Evolutionary conservation across 2,329 filamentous ascomycete genomes (phyloP).

Genomic region (Colletotrichum siamense): DNA sequence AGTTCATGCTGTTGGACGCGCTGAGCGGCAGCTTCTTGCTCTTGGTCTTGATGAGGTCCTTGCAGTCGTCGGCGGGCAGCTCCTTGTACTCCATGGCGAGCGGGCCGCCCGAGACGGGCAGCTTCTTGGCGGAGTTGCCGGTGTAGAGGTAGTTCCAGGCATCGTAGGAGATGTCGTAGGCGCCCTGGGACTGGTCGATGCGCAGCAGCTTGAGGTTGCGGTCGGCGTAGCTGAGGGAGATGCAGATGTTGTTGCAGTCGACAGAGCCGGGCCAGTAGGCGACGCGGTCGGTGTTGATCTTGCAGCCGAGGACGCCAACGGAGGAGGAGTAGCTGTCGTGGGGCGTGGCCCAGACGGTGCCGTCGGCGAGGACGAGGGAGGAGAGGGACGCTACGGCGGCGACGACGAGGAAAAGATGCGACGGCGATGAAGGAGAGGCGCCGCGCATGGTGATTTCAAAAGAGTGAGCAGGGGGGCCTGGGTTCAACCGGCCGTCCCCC

Average conservation of each 20-base stretch:
- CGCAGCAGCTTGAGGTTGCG: conserved; percentile 29
- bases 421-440: conserved; percentile 12
- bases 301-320: conserved; percentile 56
- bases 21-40: conserved; percentile 44
- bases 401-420: neutral
- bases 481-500: neutral
- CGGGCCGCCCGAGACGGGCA: conserved; percentile 52
- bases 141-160: conserved; percentile 57
- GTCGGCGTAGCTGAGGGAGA: conserved; percentile 34
- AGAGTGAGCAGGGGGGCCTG: neutral
- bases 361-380: conserved; percentile 1
- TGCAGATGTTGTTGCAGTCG: conserved; percentile 50
- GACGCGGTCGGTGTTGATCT: conserved; percentile 56
- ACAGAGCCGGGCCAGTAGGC: conserved; percentile 55
- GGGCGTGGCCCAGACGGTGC: conserved; percentile 41
- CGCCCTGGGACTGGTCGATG: conserved; percentile 37
- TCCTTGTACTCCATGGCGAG: conserved; percentile 52
- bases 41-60: conserved; percentile 50
- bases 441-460: conserved; percentile 3
- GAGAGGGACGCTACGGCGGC: neutral
- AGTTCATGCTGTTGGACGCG: conserved; percentile 60
- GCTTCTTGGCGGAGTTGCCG: conserved; percentile 47
- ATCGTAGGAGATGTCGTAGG: conserved; percentile 57
- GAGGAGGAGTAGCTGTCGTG: conserved; percentile 55
- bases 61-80: conserved; percentile 51